Evolutionary conservation across 1,284 basidiomycete genomes (phyloP).

Genomic region (Spongispora temasekensis): DNA sequence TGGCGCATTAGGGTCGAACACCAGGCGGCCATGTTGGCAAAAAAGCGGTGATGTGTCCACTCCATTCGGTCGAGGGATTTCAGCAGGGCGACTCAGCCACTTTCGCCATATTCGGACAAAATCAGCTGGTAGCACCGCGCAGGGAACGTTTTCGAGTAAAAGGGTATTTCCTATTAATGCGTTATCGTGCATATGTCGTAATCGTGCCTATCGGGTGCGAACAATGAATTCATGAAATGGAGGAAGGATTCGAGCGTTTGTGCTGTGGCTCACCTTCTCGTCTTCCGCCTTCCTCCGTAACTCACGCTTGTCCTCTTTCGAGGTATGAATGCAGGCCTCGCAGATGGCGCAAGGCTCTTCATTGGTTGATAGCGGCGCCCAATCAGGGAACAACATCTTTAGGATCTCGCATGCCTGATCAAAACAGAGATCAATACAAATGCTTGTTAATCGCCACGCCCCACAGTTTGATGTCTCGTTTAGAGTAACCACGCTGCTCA

Average conservation of each 20-base stretch:
- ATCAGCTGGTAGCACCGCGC: conserved; percentile 57
- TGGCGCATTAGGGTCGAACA: conserved; percentile 62
- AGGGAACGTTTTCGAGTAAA: conserved; percentile 48
- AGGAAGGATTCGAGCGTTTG: conserved; percentile 1
- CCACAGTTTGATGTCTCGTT: conserved; percentile 13
- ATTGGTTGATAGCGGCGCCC: conserved; percentile 55
- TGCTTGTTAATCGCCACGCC: conserved; percentile 20
- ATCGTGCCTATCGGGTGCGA: conserved; percentile 46
- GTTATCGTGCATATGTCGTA: conserved; percentile 62
- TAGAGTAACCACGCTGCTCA: conserved; percentile 28
- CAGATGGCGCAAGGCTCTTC: conserved; percentile 61
- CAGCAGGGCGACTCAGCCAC: conserved; percentile 64
- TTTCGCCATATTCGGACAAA: conserved; percentile 68
- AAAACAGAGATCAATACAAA: conserved; percentile 10
- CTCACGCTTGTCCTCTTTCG: conserved; percentile 59
- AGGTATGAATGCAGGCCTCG: conserved; percentile 52
- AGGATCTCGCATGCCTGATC: conserved; percentile 60
- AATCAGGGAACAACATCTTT: conserved; percentile 59
- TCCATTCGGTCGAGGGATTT: conserved; percentile 53
- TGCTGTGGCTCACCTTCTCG: conserved; percentile 59
- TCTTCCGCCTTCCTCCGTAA: conserved; percentile 63
- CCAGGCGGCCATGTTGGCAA: conserved; percentile 66
- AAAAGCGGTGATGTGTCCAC: conserved; percentile 64
- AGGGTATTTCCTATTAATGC: conserved; percentile 47
- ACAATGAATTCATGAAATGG: conserved; percentile 17